A percentile compares a stretch with the other conserved stretches of the same genome.
These are phyloP conservation scores for Pseudopyricularia javanii DNA, from an alignment of 2,329 filamentous ascomycete species.

Conservation along the genomic window DNA sequence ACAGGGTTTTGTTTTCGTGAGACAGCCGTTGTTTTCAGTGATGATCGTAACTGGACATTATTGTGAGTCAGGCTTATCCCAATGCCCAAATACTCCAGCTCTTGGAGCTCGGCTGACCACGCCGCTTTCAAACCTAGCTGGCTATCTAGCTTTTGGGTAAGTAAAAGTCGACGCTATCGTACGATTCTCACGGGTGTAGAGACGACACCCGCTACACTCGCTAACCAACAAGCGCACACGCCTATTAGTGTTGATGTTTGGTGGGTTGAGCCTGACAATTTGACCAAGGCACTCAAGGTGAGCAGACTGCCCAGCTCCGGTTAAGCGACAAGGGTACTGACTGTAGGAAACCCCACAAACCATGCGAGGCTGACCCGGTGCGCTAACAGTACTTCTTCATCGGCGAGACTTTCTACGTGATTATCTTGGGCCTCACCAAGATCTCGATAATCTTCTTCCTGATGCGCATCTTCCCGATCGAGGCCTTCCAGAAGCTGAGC, in stretches of 20 bases:
- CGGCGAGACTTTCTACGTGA: constrained; percentile 19
- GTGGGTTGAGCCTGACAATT: constrained; percentile 14
- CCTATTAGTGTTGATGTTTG: constrained; percentile 25
- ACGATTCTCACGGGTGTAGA: not conserved
- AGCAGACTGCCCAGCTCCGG: not conserved
- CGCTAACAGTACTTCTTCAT: constrained; percentile 17
- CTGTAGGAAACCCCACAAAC: not conserved
- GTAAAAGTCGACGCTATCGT: not conserved
- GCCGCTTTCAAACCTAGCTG: not conserved
- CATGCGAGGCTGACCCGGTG: not conserved
- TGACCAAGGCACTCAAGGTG: constrained; percentile 19
- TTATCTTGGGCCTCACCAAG: constrained; percentile 15
- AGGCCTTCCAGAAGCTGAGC: constrained; percentile 16
- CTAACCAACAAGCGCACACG: too few species aligned
- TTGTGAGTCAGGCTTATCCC: constrained; percentile 10
- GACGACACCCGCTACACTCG: constrained; percentile 3
- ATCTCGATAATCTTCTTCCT: constrained; percentile 19
- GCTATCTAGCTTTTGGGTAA: constrained; percentile 1
- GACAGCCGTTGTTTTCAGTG: constrained; percentile 15
- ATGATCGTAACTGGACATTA: constrained; percentile 19
- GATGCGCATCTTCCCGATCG: constrained; percentile 18
- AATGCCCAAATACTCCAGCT: not conserved
- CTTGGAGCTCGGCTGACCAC: not conserved
- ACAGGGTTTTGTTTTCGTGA: too few species aligned
- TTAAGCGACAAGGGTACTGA: not conserved